Base-by-base conservation (phyloP, 441 rosid genomes). In the Pelargonium australe region DNA sequence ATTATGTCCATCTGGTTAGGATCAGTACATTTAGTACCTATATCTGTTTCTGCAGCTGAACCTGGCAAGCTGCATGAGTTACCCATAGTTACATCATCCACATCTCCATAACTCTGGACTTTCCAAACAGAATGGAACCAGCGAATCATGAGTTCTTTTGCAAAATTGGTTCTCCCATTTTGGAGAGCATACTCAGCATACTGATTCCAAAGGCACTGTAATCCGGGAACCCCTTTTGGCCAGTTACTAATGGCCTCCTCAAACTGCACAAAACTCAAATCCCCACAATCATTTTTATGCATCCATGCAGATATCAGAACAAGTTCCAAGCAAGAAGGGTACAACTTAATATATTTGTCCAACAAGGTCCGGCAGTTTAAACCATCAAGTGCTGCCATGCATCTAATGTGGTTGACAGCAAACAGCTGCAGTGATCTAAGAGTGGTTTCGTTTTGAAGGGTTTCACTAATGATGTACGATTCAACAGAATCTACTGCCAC, bases 171-270 rank as follows among this genome's bases (percentile, higher is more conserved):
- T 70, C 74, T 79, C 73, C 88, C 90, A 67, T 73, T 80, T 67
- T 74, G 87, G 58, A 90, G 77, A 67, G 87, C 87, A 83, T 44
- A 78, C 81, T 89, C 95, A 49, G 87, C 86, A 72, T 86, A 95
- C 77, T 92, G 99, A 81, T 95, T 92, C 99, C 98, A 95, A 67
- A 90, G 81, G 72, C 90, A 90, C 17, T 92, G 91, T 63, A 80
- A 81, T 68, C 97, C 90, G 40, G 88, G 86, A 63, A 70, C 81
- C 72, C 80, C 92, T 78, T 79, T 83, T 2, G 92, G 90, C 89
- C 92, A 84, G 68, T 81, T 82, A 78, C 67, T 67, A 25, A 92
- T 85, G 77, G 82, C 87, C 73, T 87, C 86, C 81, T 89, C 95
- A 75, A 89, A 95, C 77, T 83, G 89, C 41, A 76, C 67, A 51